Evolutionary conservation across 2,329 filamentous ascomycete species (phyloP).

Genomic region (Rugonectria rugulosa): DNA sequence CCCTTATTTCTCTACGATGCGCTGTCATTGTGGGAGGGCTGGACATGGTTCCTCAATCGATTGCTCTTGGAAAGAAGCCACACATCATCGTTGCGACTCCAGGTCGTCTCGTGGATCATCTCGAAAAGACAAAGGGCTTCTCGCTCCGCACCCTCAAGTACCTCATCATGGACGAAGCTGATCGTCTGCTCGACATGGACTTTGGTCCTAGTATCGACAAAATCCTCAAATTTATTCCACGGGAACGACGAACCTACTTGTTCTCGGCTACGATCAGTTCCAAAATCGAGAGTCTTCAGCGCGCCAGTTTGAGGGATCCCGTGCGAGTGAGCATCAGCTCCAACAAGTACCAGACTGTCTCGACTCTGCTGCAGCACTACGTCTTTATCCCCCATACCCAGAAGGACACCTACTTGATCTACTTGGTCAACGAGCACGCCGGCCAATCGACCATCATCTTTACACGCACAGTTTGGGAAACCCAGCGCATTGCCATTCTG

Average conservation of each 20-base stretch:
- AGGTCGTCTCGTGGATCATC: constrained; percentile 85
- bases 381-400: constrained; percentile 84
- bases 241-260: constrained; percentile 81
- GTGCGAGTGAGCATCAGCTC: constrained; percentile 82
- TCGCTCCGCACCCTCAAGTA: constrained; percentile 83
- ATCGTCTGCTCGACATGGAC: constrained; percentile 89
- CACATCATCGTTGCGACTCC: constrained; percentile 94
- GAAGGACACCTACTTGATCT: constrained; percentile 91
- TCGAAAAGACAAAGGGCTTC: constrained; percentile 98
- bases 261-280: constrained; percentile 95
- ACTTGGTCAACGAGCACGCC: constrained; percentile 83
- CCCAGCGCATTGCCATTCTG: constrained; percentile 83
- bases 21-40: constrained; percentile 91
- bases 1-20: constrained; percentile 85
- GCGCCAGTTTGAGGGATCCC: constrained; percentile 86
- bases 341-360: constrained; percentile 90
- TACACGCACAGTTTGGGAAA: constrained; percentile 89
- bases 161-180: constrained; percentile 94
- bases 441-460: constrained; percentile 93
- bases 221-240: constrained; percentile 86
- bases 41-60: constrained; percentile 92
- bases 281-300: constrained; percentile 91
- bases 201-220: constrained; percentile 94
- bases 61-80: constrained; percentile 93
- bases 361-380: constrained; percentile 86